Evolutionary conservation across 225 moss, liverwort and hornwort species (phyloP), one percentile per base, ranked within the genome.

Genomic region (Marchantia paleacea): DNA sequence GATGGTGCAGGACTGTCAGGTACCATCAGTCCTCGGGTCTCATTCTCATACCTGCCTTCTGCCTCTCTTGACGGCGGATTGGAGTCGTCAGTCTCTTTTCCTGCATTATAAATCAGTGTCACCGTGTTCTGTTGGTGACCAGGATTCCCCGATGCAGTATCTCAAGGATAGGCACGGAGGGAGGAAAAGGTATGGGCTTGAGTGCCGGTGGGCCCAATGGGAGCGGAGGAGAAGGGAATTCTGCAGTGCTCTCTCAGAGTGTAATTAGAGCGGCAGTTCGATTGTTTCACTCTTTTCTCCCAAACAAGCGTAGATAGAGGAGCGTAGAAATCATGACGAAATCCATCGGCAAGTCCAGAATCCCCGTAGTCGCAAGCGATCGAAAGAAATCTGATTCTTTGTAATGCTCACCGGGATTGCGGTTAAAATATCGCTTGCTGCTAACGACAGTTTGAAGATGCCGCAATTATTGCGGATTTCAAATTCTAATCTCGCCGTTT

Each of bases 11-110:
- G n/a, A 24, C n/a, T 62, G 62, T 62, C 62, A 62, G 62, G 18
- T 62, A 62, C 62, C 62, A 62, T 24, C 62, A 24, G 15, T 39
- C 39, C 39, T 39, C 39, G 39, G 39, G 39, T 62, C 62, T 24
- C 62, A 62, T 8, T 62, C 62, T 24, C 62, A 24, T 62, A 62
- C 62, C 62, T 62, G 62, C 62, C 62, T 62, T 62, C 62, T 62
- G 10, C 62, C 62, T 62, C 62, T 62, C 62, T 62, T 62, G 62
- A 62, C 62, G 62, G 62, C n/a, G 62, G 62, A 22, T 4, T 22
- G 62, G 62, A 62, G 62, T 39, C 39, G 39, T 39, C 39, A 39
- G 39, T 62, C 62, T 62, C 18, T 62, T 24, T 24, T 62, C 62
- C n/a, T 22, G 24, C 22, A 22, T 16, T 62, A 62, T n/a, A 62